Conservation (phyloP, 2,329 filamentous ascomycete genomes). For the Fusarium sp. region DNA sequence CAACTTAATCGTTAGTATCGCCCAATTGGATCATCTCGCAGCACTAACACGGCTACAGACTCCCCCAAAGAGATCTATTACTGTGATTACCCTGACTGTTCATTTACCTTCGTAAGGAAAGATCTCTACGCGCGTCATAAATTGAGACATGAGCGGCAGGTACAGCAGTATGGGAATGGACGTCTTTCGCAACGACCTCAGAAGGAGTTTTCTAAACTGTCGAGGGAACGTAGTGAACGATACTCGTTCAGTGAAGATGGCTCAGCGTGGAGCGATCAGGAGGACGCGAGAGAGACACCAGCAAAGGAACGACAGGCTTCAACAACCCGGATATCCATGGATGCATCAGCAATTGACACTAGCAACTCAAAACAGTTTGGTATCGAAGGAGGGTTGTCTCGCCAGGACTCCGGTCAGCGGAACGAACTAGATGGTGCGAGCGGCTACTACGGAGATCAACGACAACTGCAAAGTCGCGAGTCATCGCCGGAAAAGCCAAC, state of each 20-base stretch:
- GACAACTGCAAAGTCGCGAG: conserved; percentile 36
- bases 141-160: conserved; percentile 43
- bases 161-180: conserved; percentile 43
- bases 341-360: conserved; percentile 6
- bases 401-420: conserved; percentile 22
- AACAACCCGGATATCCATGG: conserved; percentile 20
- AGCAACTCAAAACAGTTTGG: conserved; percentile 6
- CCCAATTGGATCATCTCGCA: background rate
- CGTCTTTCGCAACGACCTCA: conserved; percentile 42
- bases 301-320: conserved; percentile 22
- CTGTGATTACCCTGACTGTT: conserved; percentile 45
- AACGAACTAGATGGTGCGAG: conserved; percentile 23
- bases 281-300: conserved; percentile 39
- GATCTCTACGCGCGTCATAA: conserved; percentile 45
- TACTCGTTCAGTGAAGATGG: conserved; percentile 45
- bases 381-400: conserved; percentile 9
- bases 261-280: conserved; percentile 44
- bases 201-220: conserved; percentile 39
- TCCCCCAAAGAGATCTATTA: conserved; percentile 47
- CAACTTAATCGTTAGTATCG: conserved; percentile 42
- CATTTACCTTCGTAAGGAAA: conserved; percentile 45
- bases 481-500: conserved; percentile 39
- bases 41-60: conserved; percentile 36
- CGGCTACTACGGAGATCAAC: conserved; percentile 34
- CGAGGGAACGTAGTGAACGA: conserved; percentile 33